These are phyloP conservation scores for Eimeria maxima DNA, from an alignment of 169 alveolate genomes.

Conservation along the genomic window DNA sequence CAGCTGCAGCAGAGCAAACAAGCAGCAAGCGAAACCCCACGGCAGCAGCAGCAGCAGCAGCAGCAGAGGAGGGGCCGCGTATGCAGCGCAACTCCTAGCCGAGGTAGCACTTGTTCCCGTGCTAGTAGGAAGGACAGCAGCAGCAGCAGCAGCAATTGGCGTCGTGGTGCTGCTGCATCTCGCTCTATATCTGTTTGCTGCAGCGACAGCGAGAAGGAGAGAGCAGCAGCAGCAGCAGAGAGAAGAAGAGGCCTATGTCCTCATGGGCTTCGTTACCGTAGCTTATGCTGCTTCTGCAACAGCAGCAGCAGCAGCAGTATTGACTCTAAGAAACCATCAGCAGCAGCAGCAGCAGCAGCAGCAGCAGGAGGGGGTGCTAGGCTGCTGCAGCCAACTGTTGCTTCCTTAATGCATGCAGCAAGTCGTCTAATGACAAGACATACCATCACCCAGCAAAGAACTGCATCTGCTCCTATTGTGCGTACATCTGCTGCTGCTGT, in stretches of 20 bases:
- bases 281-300: neutral
- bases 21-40: too few species aligned
- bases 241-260: slow-evolving; percentile 17
- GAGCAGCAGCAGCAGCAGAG: neutral
- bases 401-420: slow-evolving; percentile 18
- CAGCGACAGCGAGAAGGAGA: neutral
- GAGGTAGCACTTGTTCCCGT: neutral
- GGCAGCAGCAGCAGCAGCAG: neutral
- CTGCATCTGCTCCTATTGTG: slow-evolving; percentile 8
- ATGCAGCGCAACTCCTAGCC: neutral
- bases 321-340: neutral
- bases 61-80: neutral
- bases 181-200: neutral
- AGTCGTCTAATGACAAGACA: neutral
- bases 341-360: slow-evolving; percentile 3
- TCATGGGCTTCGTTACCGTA: slow-evolving; percentile 34
- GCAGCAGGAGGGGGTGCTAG: slow-evolving; percentile 31
- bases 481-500: neutral
- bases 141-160: slow-evolving; percentile 6
- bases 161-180: neutral
- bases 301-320: too few species aligned
- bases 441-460: neutral
- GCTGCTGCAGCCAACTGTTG: slow-evolving; percentile 46
- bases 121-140: too few species aligned
- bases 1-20: neutral